A percentile compares a stretch with the other conserved stretches of the same genome.
These are phyloP conservation scores for Pancytospora philotis DNA, from an alignment of 371 early-diverging fungal species.

Conservation along the genomic window DNA sequence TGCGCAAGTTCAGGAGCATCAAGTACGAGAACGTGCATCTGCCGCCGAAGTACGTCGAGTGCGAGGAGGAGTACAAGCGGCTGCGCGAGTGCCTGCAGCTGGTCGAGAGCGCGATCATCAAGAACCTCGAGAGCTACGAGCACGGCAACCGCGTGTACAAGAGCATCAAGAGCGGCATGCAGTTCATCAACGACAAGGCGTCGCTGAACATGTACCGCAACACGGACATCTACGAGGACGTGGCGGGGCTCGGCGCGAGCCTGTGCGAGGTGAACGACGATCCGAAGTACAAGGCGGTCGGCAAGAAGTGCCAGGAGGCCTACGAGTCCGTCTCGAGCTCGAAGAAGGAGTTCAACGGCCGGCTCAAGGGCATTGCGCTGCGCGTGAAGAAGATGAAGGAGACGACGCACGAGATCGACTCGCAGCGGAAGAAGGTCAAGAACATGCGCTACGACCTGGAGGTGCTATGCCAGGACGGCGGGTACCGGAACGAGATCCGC, in stretches of 20 bases:
- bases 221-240: slow-evolving; percentile 45
- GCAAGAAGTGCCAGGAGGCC: slow-evolving; percentile 26
- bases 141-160: slow-evolving; percentile 43
- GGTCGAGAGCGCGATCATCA: slow-evolving; percentile 20
- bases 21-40: slow-evolving; percentile 52
- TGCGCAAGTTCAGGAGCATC: slow-evolving; percentile 44
- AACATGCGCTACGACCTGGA: slow-evolving; percentile 55
- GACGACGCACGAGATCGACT: slow-evolving; percentile 40
- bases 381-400: slow-evolving; percentile 39
- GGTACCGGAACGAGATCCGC: slow-evolving; percentile 2
- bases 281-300: slow-evolving; percentile 15
- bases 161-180: slow-evolving; percentile 40
- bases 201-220: slow-evolving; percentile 36
- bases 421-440: slow-evolving; percentile 40
- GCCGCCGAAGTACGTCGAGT: slow-evolving; percentile 39
- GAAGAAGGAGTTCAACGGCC: slow-evolving; percentile 48
- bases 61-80: slow-evolving; percentile 47
- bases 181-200: slow-evolving; percentile 24
- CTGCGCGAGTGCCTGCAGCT: slow-evolving; percentile 32
- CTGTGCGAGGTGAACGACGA: slow-evolving; percentile 14
- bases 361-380: slow-evolving; percentile 22
- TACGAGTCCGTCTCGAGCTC: slow-evolving; percentile 39
- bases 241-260: slow-evolving; percentile 12
- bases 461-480: slow-evolving; percentile 15
- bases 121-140: slow-evolving; percentile 45